These are phyloP conservation scores for Aechmea fasciata DNA, from an alignment of 176 grass and related monocot genomes.

Conservation along the genomic window DNA sequence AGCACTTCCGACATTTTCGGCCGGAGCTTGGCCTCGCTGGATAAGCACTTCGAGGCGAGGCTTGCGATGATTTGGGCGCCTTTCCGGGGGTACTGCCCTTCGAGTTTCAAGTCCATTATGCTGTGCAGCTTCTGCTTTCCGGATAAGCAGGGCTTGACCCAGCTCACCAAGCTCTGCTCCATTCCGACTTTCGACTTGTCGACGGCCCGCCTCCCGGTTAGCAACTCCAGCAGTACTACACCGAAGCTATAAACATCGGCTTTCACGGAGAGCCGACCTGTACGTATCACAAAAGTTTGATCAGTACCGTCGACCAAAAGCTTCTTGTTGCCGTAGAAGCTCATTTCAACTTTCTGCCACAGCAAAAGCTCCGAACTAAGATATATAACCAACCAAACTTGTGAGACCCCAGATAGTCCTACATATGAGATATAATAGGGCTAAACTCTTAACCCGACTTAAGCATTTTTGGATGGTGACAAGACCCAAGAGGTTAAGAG, in stretches of 20 bases:
- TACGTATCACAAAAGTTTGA: neutral
- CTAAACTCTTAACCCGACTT: too few relatives aligned
- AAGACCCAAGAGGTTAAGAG: too few relatives aligned
- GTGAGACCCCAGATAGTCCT: too few relatives aligned
- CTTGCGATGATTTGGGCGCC: constrained; percentile 25
- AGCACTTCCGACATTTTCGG: constrained; percentile 45
- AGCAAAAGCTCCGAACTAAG: too few relatives aligned
- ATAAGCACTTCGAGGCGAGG: constrained; percentile 44
- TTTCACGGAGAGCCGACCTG: constrained; percentile 1
- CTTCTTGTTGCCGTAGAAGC: too few relatives aligned
- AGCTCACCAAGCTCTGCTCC: constrained; percentile 51
- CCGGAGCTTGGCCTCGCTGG: constrained; percentile 41
- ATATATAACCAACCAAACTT: too few relatives aligned
- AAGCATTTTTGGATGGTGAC: too few relatives aligned
- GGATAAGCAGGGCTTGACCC: constrained; percentile 37
- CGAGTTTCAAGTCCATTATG: constrained; percentile 58
- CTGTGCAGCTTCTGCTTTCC: constrained; percentile 52
- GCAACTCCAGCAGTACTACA: neutral
- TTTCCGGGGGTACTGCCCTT: constrained; percentile 60
- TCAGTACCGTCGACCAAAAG: neutral
- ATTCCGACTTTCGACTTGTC: constrained; percentile 8
- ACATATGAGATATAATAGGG: too few relatives aligned
- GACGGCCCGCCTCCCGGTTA: neutral
- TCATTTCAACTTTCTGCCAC: too few relatives aligned
- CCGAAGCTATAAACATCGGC: constrained; percentile 8